Conservation (phyloP, 352 stramenopile species). For the Globisporangium megalacanthum region DNA sequence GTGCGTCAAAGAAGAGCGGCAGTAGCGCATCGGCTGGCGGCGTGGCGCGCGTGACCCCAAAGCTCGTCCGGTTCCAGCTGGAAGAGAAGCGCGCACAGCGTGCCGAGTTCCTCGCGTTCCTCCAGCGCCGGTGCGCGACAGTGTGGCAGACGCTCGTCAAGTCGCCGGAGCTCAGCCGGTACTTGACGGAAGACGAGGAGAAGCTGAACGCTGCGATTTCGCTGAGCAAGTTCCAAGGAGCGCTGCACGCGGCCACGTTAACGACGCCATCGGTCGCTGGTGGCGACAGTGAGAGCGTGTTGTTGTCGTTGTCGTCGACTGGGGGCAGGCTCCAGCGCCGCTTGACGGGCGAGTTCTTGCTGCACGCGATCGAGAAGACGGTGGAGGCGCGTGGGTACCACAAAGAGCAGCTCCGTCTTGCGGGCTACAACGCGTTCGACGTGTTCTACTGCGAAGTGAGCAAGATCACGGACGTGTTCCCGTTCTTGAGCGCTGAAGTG, state of each 20-base stretch:
- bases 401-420: conserved; percentile 69
- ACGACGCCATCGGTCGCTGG: not conserved
- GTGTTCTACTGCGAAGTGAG: conserved; percentile 87
- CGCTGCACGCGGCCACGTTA: conserved; percentile 24
- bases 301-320: not conserved
- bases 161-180: conserved; percentile 43
- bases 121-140: conserved; percentile 49
- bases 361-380: conserved; percentile 69
- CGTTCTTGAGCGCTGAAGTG: conserved; percentile 46
- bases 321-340: conserved; percentile 23
- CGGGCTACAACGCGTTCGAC: conserved; percentile 84
- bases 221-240: conserved; percentile 71
- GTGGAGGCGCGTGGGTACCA: conserved; percentile 72
- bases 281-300: not conserved
- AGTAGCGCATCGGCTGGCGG: not conserved
- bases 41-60: conserved; percentile 52
- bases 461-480: conserved; percentile 69
- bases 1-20: conserved; percentile 5
- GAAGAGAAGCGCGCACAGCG: conserved; percentile 71
- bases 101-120: conserved; percentile 54
- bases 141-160: conserved; percentile 59
- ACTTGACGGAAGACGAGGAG: conserved; percentile 64
- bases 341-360: conserved; percentile 54
- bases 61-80: conserved; percentile 82
- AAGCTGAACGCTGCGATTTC: conserved; percentile 72